These are phyloP conservation scores for Komagataella populi DNA, from an alignment of 805 yeast genomes.

Conservation along the genomic window DNA sequence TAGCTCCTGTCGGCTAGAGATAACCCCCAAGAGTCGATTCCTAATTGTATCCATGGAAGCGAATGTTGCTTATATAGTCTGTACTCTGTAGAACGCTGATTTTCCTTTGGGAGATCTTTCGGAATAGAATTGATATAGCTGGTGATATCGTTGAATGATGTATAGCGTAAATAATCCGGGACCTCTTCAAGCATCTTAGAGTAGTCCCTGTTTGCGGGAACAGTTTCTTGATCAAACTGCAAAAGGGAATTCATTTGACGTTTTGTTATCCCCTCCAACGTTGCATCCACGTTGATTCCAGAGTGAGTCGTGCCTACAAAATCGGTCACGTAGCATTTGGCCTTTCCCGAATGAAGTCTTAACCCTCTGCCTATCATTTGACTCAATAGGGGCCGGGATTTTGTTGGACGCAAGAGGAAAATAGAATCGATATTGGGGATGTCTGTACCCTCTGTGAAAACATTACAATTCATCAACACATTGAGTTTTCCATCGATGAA, in stretches of 20 bases:
- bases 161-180: background rate
- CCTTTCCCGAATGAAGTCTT: constrained; percentile 46
- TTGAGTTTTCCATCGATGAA: constrained; percentile 52
- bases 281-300: constrained; percentile 13
- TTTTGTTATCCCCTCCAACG: constrained; percentile 9
- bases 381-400: constrained; percentile 51
- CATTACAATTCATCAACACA: constrained; percentile 77
- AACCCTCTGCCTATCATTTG: constrained; percentile 93
- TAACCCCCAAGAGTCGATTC: constrained; percentile 11
- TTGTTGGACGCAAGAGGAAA: constrained; percentile 69
- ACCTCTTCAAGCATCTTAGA: background rate
- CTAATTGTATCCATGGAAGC: constrained; percentile 8
- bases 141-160: background rate
- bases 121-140: background rate
- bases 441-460: constrained; percentile 92
- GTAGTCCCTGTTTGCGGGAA: background rate
- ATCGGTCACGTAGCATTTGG: constrained; percentile 62
- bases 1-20: constrained; percentile 6
- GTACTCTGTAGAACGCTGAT: constrained; percentile 3
- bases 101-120: background rate
- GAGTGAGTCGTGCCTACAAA: constrained; percentile 45
- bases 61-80: constrained; percentile 1
- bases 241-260: background rate
- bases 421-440: constrained; percentile 80
- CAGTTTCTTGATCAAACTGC: background rate